Conservation (phyloP, 345 rosid genomes). For the Boechera stricta region DNA sequence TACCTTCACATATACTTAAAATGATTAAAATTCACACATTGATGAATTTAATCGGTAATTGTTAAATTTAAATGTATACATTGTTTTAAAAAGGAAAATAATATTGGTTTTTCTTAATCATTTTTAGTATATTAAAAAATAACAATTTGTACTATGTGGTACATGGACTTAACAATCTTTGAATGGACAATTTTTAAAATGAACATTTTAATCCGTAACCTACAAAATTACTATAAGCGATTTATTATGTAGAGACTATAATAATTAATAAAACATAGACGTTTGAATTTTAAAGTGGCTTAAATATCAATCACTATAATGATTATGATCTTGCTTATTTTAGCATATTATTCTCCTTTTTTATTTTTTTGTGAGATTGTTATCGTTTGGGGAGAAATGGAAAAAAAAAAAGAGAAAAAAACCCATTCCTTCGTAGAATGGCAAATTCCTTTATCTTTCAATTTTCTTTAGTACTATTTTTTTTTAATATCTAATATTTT, state of each 20-base stretch:
- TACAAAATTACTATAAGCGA: too few species aligned
- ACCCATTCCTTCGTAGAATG: constrained; percentile 15
- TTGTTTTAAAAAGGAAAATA: too few species aligned
- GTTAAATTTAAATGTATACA: background rate
- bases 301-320: background rate
- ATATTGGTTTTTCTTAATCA: too few species aligned
- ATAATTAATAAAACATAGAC: too few species aligned
- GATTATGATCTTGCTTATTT: background rate
- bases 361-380: background rate
- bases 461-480: background rate
- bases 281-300: background rate
- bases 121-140: background rate
- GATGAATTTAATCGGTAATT: background rate
- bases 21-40: background rate
- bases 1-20: background rate
- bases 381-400: constrained; percentile 33
- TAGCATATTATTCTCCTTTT: background rate
- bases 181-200: too few species aligned
- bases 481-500: background rate
- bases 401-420: too few species aligned
- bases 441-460: constrained; percentile 9
- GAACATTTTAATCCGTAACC: too few species aligned
- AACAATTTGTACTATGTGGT: background rate
- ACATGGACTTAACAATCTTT: too few species aligned
- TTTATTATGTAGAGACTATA: too few species aligned